These are phyloP conservation scores for Tylopilus sp. DNA, from an alignment of 1,284 basidiomycete species.

Conservation along the genomic window DNA sequence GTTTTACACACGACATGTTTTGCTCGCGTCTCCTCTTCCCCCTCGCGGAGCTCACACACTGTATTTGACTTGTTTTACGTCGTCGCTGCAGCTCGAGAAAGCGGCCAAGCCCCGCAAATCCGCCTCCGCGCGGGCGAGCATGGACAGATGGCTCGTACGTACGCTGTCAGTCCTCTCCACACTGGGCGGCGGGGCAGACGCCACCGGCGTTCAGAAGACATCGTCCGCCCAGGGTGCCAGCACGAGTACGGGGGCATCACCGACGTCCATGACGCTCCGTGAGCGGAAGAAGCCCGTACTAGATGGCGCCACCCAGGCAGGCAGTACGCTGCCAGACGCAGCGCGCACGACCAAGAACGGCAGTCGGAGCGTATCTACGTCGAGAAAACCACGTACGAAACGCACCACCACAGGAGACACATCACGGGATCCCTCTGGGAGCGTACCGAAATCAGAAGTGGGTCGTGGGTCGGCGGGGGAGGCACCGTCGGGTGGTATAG, in stretches of 20 bases:
- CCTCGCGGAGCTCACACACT: too few species aligned
- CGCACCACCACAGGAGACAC: slow-evolving; percentile 24
- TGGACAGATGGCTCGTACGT: slow-evolving; percentile 56
- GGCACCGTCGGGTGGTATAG: slow-evolving; percentile 1
- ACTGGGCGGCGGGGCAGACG: slow-evolving; percentile 34
- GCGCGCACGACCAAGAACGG: neutral
- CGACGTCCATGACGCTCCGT: slow-evolving; percentile 52
- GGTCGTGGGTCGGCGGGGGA: neutral
- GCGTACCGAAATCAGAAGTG: neutral
- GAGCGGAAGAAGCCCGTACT: slow-evolving; percentile 45
- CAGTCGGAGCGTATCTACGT: slow-evolving; percentile 12
- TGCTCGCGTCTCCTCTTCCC: too few species aligned
- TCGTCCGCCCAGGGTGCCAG: slow-evolving; percentile 18
- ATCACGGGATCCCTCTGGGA: neutral
- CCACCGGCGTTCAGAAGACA: neutral
- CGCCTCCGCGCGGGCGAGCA: slow-evolving; percentile 32
- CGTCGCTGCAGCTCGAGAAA: slow-evolving; percentile 58
- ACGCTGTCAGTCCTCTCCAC: slow-evolving; percentile 42
- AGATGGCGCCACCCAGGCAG: neutral
- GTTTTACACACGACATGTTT: too few species aligned
- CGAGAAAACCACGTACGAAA: slow-evolving; percentile 13
- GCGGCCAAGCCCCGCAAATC: slow-evolving; percentile 59
- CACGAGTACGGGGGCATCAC: slow-evolving; percentile 26
- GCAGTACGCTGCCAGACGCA: neutral
- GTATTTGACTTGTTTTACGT: neutral